Base-by-base conservation (phyloP, 225 moss, liverwort and hornwort species). In the Antitrichia curtipendula region DNA sequence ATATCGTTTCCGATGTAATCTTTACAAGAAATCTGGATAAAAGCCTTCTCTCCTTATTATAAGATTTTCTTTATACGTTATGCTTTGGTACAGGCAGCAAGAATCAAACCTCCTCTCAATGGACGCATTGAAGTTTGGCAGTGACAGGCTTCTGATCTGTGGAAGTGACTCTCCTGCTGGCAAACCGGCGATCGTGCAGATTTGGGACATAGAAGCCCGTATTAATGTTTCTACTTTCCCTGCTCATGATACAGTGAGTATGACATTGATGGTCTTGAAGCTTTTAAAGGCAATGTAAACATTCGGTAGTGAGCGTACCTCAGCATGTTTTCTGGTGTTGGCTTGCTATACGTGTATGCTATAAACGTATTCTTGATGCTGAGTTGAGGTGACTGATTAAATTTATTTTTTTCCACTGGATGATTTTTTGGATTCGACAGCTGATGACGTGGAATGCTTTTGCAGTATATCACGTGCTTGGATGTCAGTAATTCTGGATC, bases 401-500 rank as follows among this genome's bases (percentile, higher is more conserved):
- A 5, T 82, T 12, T 19, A 36, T 58, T 40, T 28, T 15, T 27
- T 87, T 16, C 38, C 36, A 57, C 45, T 34, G 81, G 32, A 69
- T 75, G 74, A 65, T 49, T 68, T 82, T 79, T 52, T 41, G 87
- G 85, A 69, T 49, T 74, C 25, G 59, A 49, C 66, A 24, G 79
- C 56, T 90, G 82, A 85, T 68, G 64, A 45, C 9, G 71, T 82
- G 16, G 19, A 57, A 53, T 81, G 27, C 47, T 81, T 78, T 86
- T 91, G 91, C 95, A 97, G 97, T 97, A 97, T 73, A 95, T 98
- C 78, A 98, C 98, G 52, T 96, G 94, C 87, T 87, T 98, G 88
- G 94, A 93, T 85, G 93, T 93, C 71, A 92, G 92, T 77, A 88
- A 90, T 41, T 84, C 81, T 86, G 94, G 93, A 86, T 94, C 93